Base-by-base conservation (phyloP, 257 asterid genomes). In the Leptodermis oblonga region DNA sequence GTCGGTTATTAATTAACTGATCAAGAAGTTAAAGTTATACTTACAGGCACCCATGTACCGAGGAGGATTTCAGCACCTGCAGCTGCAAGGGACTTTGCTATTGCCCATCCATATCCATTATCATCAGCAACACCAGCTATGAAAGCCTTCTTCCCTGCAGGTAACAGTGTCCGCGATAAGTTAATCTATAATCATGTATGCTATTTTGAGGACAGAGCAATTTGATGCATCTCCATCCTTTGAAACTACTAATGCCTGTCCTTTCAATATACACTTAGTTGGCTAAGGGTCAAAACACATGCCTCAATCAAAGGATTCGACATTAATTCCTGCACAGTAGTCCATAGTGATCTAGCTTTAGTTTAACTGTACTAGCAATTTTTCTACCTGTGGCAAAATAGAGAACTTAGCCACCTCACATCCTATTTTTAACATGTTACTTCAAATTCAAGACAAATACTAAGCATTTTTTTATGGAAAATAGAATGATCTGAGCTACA, bases 41-140 rank as follows among this genome's bases (percentile, higher is more conserved):
- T 3, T 86, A 94, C 99, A 52, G 98, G 98, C 45, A 94, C 98
- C 99, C 99, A 94, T 62, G 99, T 94, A 12, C 99, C 99, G 33
- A 91, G 90, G 23, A 93, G 97, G 82, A 90, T 90, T 77, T 92
- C 97, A 68, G 98, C 97, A 72, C 98, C 98, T 1, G 98, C 97
- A 70, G 97, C 96, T 43, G 95, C 95, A 73, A 93, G 95, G 68
- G 98, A 82, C 79, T 90, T 93, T 65, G 98, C 97, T 37, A 93
- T 88, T 66, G 97, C 97, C 97, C 98, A 93, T 65, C 98, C 98
- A 54, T 93, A 93, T 51, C 98, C 98, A 75, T 90, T 86, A 74
- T 93, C 98, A 73, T 90, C 98, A 71, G 92, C 98, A 62, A 93
- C 71, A 58, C 98, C 98, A 77, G 98, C 98, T 69, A 90, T 87